phyloP scores from a whole-genome alignment of 371 early-diverging fungal species.

The Mortierella polycephala region DNA sequence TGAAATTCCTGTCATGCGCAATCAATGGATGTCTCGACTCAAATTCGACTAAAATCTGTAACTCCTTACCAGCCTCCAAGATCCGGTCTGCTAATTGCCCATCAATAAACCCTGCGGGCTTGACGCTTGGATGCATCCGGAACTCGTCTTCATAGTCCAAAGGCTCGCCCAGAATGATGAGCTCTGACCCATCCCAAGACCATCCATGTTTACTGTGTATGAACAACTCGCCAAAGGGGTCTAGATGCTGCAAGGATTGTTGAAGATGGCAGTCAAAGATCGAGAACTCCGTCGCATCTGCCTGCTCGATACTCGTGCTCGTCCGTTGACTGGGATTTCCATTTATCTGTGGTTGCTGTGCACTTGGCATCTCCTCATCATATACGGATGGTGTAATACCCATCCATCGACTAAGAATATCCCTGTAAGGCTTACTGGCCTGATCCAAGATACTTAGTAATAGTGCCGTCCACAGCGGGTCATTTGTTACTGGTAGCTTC shows the following conservation, averaged over 20 bases:
- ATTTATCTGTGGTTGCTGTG: background rate
- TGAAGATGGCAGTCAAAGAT: constrained; percentile 39
- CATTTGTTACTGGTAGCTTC: constrained; percentile 42
- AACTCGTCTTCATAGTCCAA: constrained; percentile 29
- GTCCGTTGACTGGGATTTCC: too few relatives aligned
- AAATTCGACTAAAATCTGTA: constrained; percentile 38
- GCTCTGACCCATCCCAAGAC: constrained; percentile 38
- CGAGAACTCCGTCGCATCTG: constrained; percentile 2
- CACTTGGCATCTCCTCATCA: background rate
- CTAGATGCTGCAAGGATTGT: constrained; percentile 44
- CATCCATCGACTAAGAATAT: constrained; percentile 63
- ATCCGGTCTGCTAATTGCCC: constrained; percentile 15
- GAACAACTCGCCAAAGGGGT: constrained; percentile 64
- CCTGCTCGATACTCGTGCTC: background rate
- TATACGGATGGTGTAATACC: constrained; percentile 37
- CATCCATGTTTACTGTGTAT: constrained; percentile 38
- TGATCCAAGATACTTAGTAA: constrained; percentile 56
- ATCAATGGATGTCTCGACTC: constrained; percentile 36
- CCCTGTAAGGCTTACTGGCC: constrained; percentile 60
- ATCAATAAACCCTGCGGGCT: constrained; percentile 23
- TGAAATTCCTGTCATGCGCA: constrained; percentile 9
- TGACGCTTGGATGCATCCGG: constrained; percentile 5
- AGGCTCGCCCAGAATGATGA: constrained; percentile 23
- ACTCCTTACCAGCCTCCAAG: constrained; percentile 42
- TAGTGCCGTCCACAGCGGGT: constrained; percentile 56